These are phyloP conservation scores for Orobanche coerulescens DNA, from an alignment of 257 asterid genomes.

Conservation along the genomic window DNA sequence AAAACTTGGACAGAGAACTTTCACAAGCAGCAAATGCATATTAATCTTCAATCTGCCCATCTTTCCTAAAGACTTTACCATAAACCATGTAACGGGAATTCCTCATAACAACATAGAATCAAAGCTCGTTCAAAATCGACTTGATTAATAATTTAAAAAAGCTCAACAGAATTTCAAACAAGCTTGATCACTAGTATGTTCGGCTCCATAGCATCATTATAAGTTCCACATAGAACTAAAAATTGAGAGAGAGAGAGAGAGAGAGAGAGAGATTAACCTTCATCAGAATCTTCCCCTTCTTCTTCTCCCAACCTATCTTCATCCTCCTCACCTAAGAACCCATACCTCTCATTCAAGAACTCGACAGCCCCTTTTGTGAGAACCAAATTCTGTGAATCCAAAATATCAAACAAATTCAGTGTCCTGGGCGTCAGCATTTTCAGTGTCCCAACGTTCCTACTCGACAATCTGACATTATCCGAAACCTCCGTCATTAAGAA, in stretches of 20 bases:
- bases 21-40: neutral
- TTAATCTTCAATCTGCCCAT: neutral
- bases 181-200: neutral
- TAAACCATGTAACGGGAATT: neutral
- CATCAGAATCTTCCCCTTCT: conserved; percentile 29
- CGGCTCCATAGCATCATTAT: neutral
- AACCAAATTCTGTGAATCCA: conserved; percentile 74
- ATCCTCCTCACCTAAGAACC: conserved; percentile 33
- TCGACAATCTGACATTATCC: conserved; percentile 61
- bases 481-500: conserved; percentile 71
- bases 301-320: conserved; percentile 45
- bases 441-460: conserved; percentile 71
- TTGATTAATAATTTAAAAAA: too few species aligned
- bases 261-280: conserved; percentile 37
- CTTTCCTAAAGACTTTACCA: neutral
- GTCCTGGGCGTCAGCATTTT: conserved; percentile 92
- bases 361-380: conserved; percentile 71
- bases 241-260: neutral
- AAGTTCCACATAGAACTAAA: neutral
- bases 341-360: conserved; percentile 77
- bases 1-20: neutral
- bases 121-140: too few species aligned
- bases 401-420: conserved; percentile 73
- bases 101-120: neutral
- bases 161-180: neutral